These are phyloP conservation scores for Colletotrichum phormii DNA, from an alignment of 2,329 filamentous ascomycete species.

Conservation along the genomic window DNA sequence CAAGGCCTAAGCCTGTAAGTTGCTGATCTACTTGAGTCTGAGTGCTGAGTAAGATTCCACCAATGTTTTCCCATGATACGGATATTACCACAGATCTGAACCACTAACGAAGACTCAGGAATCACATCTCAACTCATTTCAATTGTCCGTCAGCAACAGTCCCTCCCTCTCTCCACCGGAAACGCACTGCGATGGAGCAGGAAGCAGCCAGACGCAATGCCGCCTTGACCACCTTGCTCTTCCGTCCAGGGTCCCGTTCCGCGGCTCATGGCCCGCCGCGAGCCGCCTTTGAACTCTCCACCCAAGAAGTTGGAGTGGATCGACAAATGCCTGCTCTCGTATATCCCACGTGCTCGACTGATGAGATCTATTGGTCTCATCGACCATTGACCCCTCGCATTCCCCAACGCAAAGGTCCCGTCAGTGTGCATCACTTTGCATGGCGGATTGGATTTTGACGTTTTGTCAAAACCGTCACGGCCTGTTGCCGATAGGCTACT, in stretches of 20 bases:
- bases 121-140: not conserved
- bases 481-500: constrained; percentile 25
- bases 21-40: too few relatives aligned
- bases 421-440: constrained; percentile 19
- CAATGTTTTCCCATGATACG: not conserved
- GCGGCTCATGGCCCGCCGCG: constrained; percentile 17
- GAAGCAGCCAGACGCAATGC: not conserved
- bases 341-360: constrained; percentile 28
- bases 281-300: constrained; percentile 24
- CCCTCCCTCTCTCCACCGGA: constrained; percentile 3
- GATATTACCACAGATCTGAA: not conserved
- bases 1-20: not conserved
- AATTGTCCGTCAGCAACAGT: not conserved
- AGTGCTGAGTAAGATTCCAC: constrained; percentile 21
- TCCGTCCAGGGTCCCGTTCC: constrained; percentile 22
- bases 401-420: not conserved
- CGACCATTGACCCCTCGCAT: not conserved
- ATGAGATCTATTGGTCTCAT: constrained; percentile 22
- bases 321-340: constrained; percentile 24
- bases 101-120: constrained; percentile 7
- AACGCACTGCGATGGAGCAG: constrained; percentile 16
- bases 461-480: constrained; percentile 1
- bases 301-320: constrained; percentile 15
- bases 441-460: not conserved
- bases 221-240: constrained; percentile 18